These are phyloP conservation scores for Trametes punicea DNA, from an alignment of 768 basidiomycete genomes.

Conservation along the genomic window DNA sequence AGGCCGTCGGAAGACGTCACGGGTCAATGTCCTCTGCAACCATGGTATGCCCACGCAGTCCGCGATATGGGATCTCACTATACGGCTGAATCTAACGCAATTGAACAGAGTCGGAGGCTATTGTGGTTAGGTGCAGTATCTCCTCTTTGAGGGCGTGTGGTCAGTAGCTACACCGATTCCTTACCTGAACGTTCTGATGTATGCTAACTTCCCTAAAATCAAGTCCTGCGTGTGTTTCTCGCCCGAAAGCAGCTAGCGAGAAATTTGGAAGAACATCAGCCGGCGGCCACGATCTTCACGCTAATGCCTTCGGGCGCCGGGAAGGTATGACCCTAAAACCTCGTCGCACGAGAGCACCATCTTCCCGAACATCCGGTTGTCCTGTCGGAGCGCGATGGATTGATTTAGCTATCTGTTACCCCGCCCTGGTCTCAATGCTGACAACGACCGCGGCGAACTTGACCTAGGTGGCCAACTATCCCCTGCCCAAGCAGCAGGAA, in stretches of 20 bases:
- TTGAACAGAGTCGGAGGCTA: neutral
- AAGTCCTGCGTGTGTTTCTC: neutral
- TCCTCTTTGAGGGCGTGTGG: neutral
- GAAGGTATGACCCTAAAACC: neutral
- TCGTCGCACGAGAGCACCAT: neutral
- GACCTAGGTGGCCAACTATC: too few relatives aligned
- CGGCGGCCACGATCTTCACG: neutral
- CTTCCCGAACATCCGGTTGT: neutral
- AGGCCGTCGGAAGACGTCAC: conserved; percentile 11
- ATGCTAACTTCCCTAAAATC: too few relatives aligned
- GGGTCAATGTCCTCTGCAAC: neutral
- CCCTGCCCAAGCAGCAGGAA: too few relatives aligned
- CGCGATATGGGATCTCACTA: neutral
- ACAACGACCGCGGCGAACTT: neutral
- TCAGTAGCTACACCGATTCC: neutral
- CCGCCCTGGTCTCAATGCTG: neutral
- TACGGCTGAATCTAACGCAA: neutral
- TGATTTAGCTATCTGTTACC: neutral
- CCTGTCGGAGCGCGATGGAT: neutral
- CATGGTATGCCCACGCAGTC: neutral
- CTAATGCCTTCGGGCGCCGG: neutral
- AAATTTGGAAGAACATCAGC: neutral
- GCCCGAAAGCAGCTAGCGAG: neutral
- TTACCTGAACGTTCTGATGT: neutral
- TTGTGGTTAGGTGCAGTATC: neutral